Base-by-base conservation (phyloP, 2,329 filamentous ascomycete genomes). In the Cercospora sesami region DNA sequence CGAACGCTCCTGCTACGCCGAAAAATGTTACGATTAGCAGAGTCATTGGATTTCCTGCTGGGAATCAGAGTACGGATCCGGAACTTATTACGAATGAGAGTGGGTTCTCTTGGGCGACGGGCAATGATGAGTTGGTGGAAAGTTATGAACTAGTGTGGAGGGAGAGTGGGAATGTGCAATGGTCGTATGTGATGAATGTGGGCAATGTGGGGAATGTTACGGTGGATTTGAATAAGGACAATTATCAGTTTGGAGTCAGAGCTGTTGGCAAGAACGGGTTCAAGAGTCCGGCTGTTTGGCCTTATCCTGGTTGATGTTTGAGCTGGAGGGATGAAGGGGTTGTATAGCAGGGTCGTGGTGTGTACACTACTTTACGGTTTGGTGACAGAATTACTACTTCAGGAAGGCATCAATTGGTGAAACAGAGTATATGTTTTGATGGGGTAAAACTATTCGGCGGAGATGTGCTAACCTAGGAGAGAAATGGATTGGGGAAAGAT, bases 91-190 rank as follows among this genome's bases (percentile, higher is more conserved):
- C 66, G 62, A 87, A 87, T 63, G 79, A 85, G 59, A 85, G 81
- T 61, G 78, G 79, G 45, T 79, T 88, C 16, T 81, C 78, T 12
- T 88, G 86, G 86, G 71, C 73, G 2, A 73, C 76, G 4, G 79
- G 80, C 2, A 77, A 81, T 36, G 81, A 83, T 60, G 67, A 74
- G 0, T 74, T 79, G 42, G 77, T 85, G 7, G 79, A 72, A 4
- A 80, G 81, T 2, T 88, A 88, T 73, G 86, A 88, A 77, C 75
- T 88, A 1, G 83, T 88, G 0, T 88, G 84, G 84, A 78, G 86
- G 65, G 74, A 83, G 2, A 85, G 83, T 5, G 81, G 80, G 14
- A 81, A 83, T 39, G 81, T 83, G 58, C 79, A 85, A 60, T 78
- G 76, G 76, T 74, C 73, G 28, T 69, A 77, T 67, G 65, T 60